These are phyloP conservation scores for Cladosporium sp. DNA, from an alignment of 2,329 filamentous ascomycete genomes.

Conservation along the genomic window DNA sequence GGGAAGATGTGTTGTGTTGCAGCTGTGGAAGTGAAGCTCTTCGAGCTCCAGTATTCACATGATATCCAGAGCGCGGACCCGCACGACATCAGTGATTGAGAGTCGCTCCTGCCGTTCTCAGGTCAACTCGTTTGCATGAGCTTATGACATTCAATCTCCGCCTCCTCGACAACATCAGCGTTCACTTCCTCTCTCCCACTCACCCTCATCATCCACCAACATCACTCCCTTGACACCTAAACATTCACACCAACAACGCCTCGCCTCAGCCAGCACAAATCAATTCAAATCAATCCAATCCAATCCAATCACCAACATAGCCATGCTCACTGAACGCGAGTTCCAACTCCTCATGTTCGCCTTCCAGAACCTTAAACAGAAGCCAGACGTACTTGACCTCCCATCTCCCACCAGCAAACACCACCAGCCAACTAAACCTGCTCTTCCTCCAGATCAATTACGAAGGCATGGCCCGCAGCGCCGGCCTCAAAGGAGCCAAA, in stretches of 20 bases:
- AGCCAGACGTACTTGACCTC: not conserved
- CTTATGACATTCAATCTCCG: no score
- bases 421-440: not conserved
- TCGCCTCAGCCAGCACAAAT: not conserved
- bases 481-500: constrained; percentile 9
- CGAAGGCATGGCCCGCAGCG: constrained; percentile 2
- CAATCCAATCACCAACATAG: not conserved
- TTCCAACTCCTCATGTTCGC: not conserved
- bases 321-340: constrained; percentile 5
- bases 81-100: no score
- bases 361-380: constrained; percentile 3
- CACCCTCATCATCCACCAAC: not conserved
- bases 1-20: no score
- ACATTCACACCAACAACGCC: not conserved
- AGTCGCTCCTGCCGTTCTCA: no score
- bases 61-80: no score
- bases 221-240: no score
- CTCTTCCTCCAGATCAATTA: constrained; percentile 12
- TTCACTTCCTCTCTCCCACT: not conserved
- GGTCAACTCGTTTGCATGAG: no score
- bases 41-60: no score
- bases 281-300: not conserved
- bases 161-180: no score
- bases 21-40: no score
- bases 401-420: not conserved